These are phyloP conservation scores for Daldinia concentrica DNA, from an alignment of 495 filamentous ascomycete genomes.

Conservation along the genomic window DNA sequence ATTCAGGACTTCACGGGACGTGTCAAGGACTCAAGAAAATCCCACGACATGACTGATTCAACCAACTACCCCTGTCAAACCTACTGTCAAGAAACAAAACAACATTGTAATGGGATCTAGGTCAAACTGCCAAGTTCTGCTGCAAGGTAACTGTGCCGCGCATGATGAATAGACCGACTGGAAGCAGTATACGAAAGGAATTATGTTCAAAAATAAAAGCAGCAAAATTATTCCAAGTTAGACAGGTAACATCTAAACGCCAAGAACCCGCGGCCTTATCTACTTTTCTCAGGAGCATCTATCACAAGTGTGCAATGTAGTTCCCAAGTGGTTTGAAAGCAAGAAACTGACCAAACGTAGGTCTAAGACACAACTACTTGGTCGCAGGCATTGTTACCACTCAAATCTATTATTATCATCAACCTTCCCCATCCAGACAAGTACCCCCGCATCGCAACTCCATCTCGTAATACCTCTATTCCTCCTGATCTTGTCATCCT, in stretches of 20 bases:
- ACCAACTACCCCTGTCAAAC: not conserved
- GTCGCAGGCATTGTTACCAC: not conserved
- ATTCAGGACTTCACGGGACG: not conserved
- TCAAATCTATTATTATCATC: not conserved
- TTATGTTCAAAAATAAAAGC: not conserved
- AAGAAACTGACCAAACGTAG: not conserved
- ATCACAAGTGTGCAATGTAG: not conserved
- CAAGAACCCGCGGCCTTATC: not conserved
- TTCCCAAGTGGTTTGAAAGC: not conserved
- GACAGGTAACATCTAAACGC: not conserved
- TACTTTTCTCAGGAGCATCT: not conserved
- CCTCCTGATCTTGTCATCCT: not conserved
- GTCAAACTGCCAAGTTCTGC: not conserved
- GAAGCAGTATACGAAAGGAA: not conserved
- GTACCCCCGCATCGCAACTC: not conserved
- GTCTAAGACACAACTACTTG: not conserved
- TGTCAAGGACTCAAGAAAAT: not conserved
- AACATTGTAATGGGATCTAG: not conserved
- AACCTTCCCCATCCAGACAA: not conserved
- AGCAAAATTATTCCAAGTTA: not conserved
- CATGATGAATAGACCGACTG: not conserved
- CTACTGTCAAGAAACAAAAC: not conserved
- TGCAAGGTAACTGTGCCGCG: not conserved
- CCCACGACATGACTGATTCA: not conserved
- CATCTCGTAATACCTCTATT: not conserved